A percentile compares a stretch with the other conserved stretches of the same genome.
Evolutionary conservation across 768 basidiomycete species (phyloP).

Genomic region (Boletus huronensis): DNA sequence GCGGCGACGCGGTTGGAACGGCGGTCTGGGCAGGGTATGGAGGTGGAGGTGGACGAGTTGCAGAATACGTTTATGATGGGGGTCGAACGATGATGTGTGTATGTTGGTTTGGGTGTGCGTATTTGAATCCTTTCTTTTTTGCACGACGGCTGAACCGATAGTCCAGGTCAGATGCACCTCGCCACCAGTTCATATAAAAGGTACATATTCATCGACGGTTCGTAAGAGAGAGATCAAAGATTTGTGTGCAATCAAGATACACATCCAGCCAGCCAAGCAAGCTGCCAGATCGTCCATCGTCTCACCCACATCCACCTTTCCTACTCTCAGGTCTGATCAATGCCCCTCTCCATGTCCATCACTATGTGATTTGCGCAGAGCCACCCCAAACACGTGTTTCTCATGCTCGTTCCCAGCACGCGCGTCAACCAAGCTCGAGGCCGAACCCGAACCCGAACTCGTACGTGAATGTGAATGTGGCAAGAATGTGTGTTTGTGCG

Average conservation of each 20-base stretch:
- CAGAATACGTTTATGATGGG: conserved; percentile 25
- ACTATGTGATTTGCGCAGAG: conserved; percentile 6
- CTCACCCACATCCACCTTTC: neutral
- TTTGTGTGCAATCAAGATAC: too few species aligned
- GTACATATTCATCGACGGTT: neutral
- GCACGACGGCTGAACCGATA: too few species aligned
- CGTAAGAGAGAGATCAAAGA: too few species aligned
- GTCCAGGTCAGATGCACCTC: neutral
- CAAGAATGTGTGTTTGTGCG: conserved; percentile 10
- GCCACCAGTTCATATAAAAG: neutral
- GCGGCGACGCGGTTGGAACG: conserved; percentile 36
- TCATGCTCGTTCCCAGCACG: neutral
- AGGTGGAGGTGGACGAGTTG: conserved; percentile 22
- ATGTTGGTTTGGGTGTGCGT: neutral
- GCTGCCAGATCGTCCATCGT: neutral
- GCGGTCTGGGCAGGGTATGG: conserved; percentile 26
- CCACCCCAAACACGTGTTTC: conserved; percentile 1
- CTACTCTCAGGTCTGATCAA: neutral
- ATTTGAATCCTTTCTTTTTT: neutral
- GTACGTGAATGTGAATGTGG: neutral
- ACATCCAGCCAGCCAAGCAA: neutral
- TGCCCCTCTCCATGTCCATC: neutral
- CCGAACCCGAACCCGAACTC: neutral
- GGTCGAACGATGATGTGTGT: conserved; percentile 12
- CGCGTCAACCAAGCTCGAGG: neutral